Evolutionary conservation across 2,329 filamentous ascomycete species (phyloP), one percentile per base, ranked within the genome.

Genomic region (Fusarium brachygibbosum): DNA sequence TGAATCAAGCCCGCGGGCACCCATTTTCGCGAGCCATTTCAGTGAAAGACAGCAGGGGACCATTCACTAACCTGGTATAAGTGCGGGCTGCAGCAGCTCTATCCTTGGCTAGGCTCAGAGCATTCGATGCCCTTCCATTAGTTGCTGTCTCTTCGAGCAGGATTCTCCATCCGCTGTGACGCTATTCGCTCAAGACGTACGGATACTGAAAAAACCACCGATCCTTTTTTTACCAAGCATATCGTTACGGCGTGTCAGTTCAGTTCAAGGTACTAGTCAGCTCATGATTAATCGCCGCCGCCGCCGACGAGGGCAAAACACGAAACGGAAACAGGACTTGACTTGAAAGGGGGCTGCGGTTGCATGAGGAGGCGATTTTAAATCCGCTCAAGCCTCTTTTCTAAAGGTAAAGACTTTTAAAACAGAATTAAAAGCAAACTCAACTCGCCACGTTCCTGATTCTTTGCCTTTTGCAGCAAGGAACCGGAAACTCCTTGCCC

Each of bases 71-170:
- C 54, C 58, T 57, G 63, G 63, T 70, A 54, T 57, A 63, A 54
- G 67, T 69, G 68, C 67, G 68, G 66, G 46, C 38, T 64, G 34
- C 51, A 64, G 45, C 61, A 51, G 46, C 32, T 49, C 32, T 58
- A 37, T 25, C 58, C 62, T 65, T 65, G 60, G 60, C 59, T 64
- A 37, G 51, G n/a, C 50, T 62, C 45, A 32, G 58, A 46, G 71
- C 50, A 49, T 74, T 74, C 72, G 63, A 74, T 73, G 49, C n/a
- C 42, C 66, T 74, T 74, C 72, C 72, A 74, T 45, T 45, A 45
- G 42, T 71, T 58, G 57, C 50, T 55, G 51, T 60, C 68, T 63
- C 56, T 63, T 61, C 37, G 52, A 65, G 51, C 63, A 60, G 35
- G 51, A 44, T 57, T 58, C 66, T 56, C 66, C 66, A 69, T 69